A percentile compares a stretch with the other conserved stretches of the same genome.
phyloP scores from a whole-genome alignment of 2,329 filamentous ascomycete genomes.

The Nothophoma quercina region DNA sequence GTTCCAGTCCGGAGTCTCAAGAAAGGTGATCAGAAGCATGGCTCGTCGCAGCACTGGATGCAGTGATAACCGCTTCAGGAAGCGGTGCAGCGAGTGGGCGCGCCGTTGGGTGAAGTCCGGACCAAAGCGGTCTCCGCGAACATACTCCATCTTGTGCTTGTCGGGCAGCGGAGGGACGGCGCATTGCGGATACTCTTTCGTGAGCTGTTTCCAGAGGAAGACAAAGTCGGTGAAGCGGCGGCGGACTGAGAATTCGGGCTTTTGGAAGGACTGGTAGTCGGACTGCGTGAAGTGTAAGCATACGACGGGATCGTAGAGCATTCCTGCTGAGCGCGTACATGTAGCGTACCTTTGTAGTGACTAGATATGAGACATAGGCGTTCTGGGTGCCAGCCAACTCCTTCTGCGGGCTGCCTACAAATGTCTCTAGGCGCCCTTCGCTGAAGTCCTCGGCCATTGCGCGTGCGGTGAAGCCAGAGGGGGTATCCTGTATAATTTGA shows the following conservation, averaged over 20 bases:
- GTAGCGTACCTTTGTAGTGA: slow-evolving; percentile 78
- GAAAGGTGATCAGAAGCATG: slow-evolving; percentile 82
- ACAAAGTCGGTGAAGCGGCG: slow-evolving; percentile 97
- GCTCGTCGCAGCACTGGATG: slow-evolving; percentile 89
- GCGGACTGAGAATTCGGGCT: slow-evolving; percentile 77
- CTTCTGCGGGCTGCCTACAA: slow-evolving; percentile 83
- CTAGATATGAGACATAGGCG: slow-evolving; percentile 93
- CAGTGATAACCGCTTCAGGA: slow-evolving; percentile 83
- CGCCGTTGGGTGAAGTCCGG: slow-evolving; percentile 88
- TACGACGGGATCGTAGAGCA: slow-evolving; percentile 1
- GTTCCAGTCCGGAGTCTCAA: slow-evolving; percentile 96
- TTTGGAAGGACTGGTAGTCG: slow-evolving; percentile 92
- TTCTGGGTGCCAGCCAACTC: slow-evolving; percentile 97
- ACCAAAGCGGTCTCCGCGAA: slow-evolving; percentile 93
- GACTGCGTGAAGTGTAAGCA: slow-evolving; percentile 64
- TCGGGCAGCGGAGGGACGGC: slow-evolving; percentile 94
- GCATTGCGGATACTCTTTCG: slow-evolving; percentile 85
- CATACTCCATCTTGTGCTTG: slow-evolving; percentile 99
- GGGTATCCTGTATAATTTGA: not conserved
- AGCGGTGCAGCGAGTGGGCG: slow-evolving; percentile 89
- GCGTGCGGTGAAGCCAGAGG: slow-evolving; percentile 15
- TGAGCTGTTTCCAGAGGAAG: slow-evolving; percentile 91
- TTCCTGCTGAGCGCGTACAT: not conserved
- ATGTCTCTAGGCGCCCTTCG: slow-evolving; percentile 81
- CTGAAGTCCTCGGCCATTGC: slow-evolving; percentile 47